Base-by-base conservation (phyloP, 2,329 filamentous ascomycete species). In the Cryphonectria radicalis region DNA sequence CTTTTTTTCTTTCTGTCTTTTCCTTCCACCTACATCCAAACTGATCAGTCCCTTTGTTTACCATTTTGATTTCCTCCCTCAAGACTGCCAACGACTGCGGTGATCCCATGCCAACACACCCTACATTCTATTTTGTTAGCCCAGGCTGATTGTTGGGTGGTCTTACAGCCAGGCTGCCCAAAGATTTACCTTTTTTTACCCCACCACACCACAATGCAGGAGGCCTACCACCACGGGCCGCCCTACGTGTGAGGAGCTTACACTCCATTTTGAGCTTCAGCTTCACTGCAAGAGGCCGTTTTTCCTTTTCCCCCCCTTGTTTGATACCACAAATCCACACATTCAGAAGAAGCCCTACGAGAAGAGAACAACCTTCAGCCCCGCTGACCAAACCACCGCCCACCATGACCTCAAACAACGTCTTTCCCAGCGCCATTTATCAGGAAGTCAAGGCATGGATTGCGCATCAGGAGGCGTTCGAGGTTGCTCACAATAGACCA, bases 381-480 rank as follows among this genome's bases (percentile, higher is more conserved):
- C 43, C 28, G 35, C 68, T 19, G 11, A 40, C 66, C 53, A 57
- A 28, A 40, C 64, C 40, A 53, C 32, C 32, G 4, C 37, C 37
- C 22, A 63, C 25, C 37, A 70, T 66, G 75, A 75, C 75, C 74
- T 72, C 69, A 67, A 55, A 62, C 73, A 22, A 57, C 14, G 7
- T n/a, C 46, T 50, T 63, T n/a, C 65, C 66, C 35, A 43, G 55
- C 11, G 2, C 35, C 11, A 6, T 80, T 22, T 84, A 80, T 78
- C 72, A 74, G n/a, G 76, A 76, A 25, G 74, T 85, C 67, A 80
- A 80, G 66, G 76, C 74, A 22, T 86, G 82, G 82, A 78, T 84
- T 68, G 79, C 80, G 35, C 63, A 78, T 28, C 82, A 86, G 66
- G 82, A 84, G 69, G 76, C 77, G 1, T 77, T 76, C 60, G 81